Percentiles rank a stretch among this genome's conserved stretches.
Evolutionary conservation across 441 rosid species (phyloP).

Genomic region (Pelargonium cotyledonis): DNA sequence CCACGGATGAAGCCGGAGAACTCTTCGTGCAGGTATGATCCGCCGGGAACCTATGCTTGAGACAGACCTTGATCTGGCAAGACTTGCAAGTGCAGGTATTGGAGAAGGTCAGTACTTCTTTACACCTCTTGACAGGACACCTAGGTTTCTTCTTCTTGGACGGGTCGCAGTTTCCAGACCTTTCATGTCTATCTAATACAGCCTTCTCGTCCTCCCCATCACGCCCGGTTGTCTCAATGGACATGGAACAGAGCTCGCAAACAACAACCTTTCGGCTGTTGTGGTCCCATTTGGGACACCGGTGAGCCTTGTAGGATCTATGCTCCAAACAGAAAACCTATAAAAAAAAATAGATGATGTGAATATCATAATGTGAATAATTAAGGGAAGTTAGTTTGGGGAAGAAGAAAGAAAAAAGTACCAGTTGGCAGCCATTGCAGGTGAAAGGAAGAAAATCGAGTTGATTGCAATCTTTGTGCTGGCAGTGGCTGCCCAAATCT

Average conservation of each 20-base stretch:
- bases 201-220: conserved; percentile 33
- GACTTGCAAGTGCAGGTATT: conserved; percentile 62
- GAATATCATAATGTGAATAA: neutral
- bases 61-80: conserved; percentile 61
- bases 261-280: conserved; percentile 58
- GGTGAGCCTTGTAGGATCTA: conserved; percentile 55
- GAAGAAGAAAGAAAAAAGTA: conserved; percentile 12
- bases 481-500: conserved; percentile 52
- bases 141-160: conserved; percentile 51
- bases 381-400: neutral
- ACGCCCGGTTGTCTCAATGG: conserved; percentile 57
- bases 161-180: conserved; percentile 56
- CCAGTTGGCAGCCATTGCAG: conserved; percentile 48
- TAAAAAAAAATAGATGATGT: neutral
- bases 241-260: conserved; percentile 56
- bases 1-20: neutral
- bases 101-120: conserved; percentile 56
- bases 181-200: conserved; percentile 45
- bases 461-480: conserved; percentile 43
- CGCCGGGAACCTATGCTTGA: conserved; percentile 67
- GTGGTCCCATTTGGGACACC: conserved; percentile 49
- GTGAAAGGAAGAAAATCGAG: conserved; percentile 66
- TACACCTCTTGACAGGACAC: conserved; percentile 64
- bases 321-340: conserved; percentile 68
- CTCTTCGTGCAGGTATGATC: conserved; percentile 50